Base-by-base conservation (phyloP, 1,139 yeast genomes). In the Pichia sp. region DNA sequence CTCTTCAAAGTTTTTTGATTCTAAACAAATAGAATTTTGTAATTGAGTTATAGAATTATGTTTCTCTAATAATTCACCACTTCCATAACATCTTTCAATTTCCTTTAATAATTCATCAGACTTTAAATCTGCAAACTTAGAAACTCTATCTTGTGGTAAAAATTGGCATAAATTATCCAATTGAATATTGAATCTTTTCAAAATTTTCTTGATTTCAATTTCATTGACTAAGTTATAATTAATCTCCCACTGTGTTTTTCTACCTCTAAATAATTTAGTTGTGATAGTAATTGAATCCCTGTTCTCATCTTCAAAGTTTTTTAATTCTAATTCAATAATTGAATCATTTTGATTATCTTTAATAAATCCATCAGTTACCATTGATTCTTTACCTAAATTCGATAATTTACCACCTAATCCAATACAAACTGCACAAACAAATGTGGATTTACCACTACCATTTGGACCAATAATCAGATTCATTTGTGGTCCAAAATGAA, bases 391-490 rank as follows among this genome's bases (percentile, higher is more conserved):
- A n/a, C 95, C 95, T 57, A 91, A 79, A 45, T 84, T 73, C 38
- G 83, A 88, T 8, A 91, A 79, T 56, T 78, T 81, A 3, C 98
- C 98, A 1, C 86, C 95, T 18, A 95, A 72, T 0, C 97, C 97
- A 42, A 95, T 73, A 67, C 96, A 93, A 1, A 93, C 81, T 0
- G 98, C 98, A 54, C 97, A 89, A 8, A 93, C 96, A 60, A 93
- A 80, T 0, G 99, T 89, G 47, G 95, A 84, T 66, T 95, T 95
- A 8, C 99, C 99, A 0, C 96, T 83, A 42, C 99, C 99, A 65
- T 95, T 95, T 8, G 99, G 98, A 0, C 98, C 99, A 52, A 93
- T 87, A 54, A 95, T 87, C 88, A 95, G 82, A 66, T 95, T 95
- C 65, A 95, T 73, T 3, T 84, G 76, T 0, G 98, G 97, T 0